Base-by-base conservation (phyloP, 2,329 filamentous ascomycete species). In the Fusarium brachygibbosum region DNA sequence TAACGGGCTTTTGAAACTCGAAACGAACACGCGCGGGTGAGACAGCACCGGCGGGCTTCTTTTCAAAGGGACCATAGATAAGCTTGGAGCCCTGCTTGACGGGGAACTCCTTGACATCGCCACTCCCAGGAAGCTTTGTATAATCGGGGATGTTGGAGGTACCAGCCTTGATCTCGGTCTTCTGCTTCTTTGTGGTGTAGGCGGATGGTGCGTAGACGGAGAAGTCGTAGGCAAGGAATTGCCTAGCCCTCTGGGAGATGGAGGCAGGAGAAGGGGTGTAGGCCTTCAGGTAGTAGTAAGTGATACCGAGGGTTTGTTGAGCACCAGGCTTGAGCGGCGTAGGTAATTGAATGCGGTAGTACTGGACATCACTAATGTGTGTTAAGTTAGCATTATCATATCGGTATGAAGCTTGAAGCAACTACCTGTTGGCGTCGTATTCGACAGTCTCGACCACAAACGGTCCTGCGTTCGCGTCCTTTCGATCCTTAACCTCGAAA, bases 1-100 rank as follows among this genome's bases (percentile, higher is more conserved):
- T 91, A 59, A 99, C 85, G 14, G 96, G 95, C 82, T 95, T 97
- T 69, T 93, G 98, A 82, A 96, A 98, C 80, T 99, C 94, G 81
- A 97, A 98, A 66, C 96, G 92, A 54, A 98, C 90, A 70, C 86
- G 88, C 62, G 93, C 89, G 19, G 90, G 89, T 75, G 93, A 87
- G 46, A 84, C 78, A 12, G 91, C 91, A 54, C 93, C 93, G 9
- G 94, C 92, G n/a, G 91, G 88, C 62, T 94, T 85, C 76, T 95
- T 90, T 68, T 88, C 88, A 80, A 97, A 99, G 5, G 94, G 92
- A 8, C 96, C 96, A 75, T 99, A 99, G 2, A 90, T 96, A 76
- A 95, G 91, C 77, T 92, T 94, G 21, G 90, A 86, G 67, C 96
- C 96, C 81, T 94, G 90, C 83, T 93, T 94, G 78, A 93, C 87